phyloP scores from a whole-genome alignment of 306 rosid species.

The Lathyrus oleraceus region DNA sequence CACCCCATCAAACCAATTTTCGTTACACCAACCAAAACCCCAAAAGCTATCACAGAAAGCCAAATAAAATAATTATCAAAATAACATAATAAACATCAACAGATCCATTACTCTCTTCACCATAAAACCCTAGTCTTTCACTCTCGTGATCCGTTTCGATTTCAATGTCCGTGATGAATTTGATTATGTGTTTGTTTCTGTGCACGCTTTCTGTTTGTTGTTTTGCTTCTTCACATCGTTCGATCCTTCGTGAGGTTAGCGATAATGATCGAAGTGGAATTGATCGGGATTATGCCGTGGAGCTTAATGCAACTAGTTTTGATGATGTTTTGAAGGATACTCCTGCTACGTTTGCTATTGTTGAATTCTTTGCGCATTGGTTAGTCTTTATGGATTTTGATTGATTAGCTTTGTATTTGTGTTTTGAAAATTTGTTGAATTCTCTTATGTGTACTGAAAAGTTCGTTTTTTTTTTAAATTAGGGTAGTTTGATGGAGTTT shows the following conservation, averaged over 20 bases:
- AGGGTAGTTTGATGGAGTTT: background rate
- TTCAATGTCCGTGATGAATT: slow-evolving; percentile 48
- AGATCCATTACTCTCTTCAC: slow-evolving; percentile 33
- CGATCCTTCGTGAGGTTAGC: slow-evolving; percentile 60
- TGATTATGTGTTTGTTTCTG: slow-evolving; percentile 45
- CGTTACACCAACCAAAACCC: background rate
- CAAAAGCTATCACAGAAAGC: background rate
- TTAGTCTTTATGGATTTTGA: slow-evolving; percentile 35
- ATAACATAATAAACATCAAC: background rate
- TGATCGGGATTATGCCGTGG: slow-evolving; percentile 69
- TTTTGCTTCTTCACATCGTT: slow-evolving; percentile 58
- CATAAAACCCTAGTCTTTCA: slow-evolving; percentile 41
- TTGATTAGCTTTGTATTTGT: background rate
- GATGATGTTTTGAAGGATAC: slow-evolving; percentile 72
- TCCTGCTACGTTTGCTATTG: slow-evolving; percentile 78
- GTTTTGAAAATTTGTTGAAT: background rate
- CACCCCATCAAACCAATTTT: background rate
- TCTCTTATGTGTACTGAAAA: slow-evolving; percentile 8
- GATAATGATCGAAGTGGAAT: slow-evolving; percentile 31
- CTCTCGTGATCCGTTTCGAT: background rate
- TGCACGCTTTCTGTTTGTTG: slow-evolving; percentile 42
- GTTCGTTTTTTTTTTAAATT: background rate
- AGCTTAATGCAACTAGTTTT: slow-evolving; percentile 72
- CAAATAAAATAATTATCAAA: background rate
- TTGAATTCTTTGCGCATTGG: slow-evolving; percentile 92